Percentiles rank a stretch among this genome's conserved stretches.
phyloP scores from a whole-genome alignment of 495 filamentous ascomycete species.

The Chlorociboria aeruginascens region DNA sequence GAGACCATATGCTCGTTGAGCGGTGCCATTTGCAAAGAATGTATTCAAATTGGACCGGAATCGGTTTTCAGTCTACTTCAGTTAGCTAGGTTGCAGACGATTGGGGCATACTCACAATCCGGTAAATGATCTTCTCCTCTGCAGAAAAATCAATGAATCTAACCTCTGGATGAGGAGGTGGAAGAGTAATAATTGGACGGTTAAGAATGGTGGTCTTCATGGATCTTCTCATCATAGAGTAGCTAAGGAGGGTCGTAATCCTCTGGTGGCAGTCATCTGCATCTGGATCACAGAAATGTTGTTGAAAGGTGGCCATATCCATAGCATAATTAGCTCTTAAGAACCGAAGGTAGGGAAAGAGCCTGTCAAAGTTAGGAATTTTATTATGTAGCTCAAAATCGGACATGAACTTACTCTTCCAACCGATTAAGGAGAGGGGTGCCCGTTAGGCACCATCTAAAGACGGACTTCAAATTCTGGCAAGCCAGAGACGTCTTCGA shows the following conservation, averaged over 20 bases:
- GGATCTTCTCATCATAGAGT: slow-evolving; percentile 42
- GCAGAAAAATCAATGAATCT: slow-evolving; percentile 14
- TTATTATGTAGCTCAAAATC: not conserved
- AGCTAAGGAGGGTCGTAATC: slow-evolving; percentile 27
- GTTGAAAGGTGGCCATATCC: slow-evolving; percentile 30
- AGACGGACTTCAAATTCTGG: slow-evolving; percentile 34
- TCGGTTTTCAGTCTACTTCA: slow-evolving; percentile 7
- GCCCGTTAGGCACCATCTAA: slow-evolving; percentile 49
- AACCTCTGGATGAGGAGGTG: slow-evolving; percentile 22
- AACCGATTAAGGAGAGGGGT: slow-evolving; percentile 45
- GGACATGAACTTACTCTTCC: slow-evolving; percentile 17
- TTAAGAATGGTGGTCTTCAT: slow-evolving; percentile 40
- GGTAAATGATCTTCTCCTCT: slow-evolving; percentile 33
- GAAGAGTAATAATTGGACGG: slow-evolving; percentile 43
- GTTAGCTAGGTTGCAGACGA: slow-evolving; percentile 3
- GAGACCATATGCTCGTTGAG: not conserved
- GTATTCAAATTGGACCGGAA: slow-evolving; percentile 8
- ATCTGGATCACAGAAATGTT: slow-evolving; percentile 32
- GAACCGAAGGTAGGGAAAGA: slow-evolving; percentile 52
- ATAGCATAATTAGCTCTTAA: slow-evolving; percentile 34
- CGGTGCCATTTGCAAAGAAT: slow-evolving; percentile 3
- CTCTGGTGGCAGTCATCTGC: slow-evolving; percentile 23
- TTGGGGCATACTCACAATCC: slow-evolving; percentile 30
- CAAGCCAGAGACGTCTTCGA: slow-evolving; percentile 39
- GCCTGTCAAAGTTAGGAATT: slow-evolving; percentile 25